Conservation (phyloP, 148 eudicot genomes). For the Vaccinium vitisidaea region DNA sequence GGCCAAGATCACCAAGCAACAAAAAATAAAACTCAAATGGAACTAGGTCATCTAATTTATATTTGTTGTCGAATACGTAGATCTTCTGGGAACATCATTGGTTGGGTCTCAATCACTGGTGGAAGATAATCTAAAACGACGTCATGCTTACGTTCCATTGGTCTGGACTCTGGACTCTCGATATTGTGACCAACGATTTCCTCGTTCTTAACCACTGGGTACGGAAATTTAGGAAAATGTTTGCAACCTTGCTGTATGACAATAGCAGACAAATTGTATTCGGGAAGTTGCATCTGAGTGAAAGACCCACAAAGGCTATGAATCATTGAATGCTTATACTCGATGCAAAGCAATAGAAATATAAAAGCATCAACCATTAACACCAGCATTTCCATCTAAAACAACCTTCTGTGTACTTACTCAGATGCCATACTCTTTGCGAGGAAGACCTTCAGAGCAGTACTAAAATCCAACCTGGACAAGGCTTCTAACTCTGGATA, state of each 20-base stretch:
- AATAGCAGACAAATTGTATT: background rate
- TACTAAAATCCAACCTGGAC: slow-evolving; percentile 88
- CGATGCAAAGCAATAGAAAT: background rate
- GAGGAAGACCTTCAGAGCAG: slow-evolving; percentile 88
- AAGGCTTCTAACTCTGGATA: slow-evolving; percentile 85
- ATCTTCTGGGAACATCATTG: background rate
- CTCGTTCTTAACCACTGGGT: background rate
- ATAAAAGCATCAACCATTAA: background rate
- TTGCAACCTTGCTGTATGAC: background rate
- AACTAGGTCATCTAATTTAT: background rate
- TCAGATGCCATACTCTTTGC: slow-evolving; percentile 90
- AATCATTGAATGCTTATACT: background rate
- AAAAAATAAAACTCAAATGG: background rate
- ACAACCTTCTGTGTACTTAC: slow-evolving; percentile 45
- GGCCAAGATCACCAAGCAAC: background rate
- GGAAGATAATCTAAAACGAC: background rate
- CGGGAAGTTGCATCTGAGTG: background rate
- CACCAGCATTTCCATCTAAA: background rate
- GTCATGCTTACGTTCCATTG: background rate
- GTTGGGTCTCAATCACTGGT: background rate
- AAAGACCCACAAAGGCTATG: background rate
- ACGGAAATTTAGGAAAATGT: background rate
- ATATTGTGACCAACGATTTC: background rate
- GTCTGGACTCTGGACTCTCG: slow-evolving; percentile 3
- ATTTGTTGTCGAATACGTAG: background rate